Evolutionary conservation across 345 rosid species (phyloP), one percentile per base, ranked within the genome.

Genomic region (Toxicodendron radicans): DNA sequence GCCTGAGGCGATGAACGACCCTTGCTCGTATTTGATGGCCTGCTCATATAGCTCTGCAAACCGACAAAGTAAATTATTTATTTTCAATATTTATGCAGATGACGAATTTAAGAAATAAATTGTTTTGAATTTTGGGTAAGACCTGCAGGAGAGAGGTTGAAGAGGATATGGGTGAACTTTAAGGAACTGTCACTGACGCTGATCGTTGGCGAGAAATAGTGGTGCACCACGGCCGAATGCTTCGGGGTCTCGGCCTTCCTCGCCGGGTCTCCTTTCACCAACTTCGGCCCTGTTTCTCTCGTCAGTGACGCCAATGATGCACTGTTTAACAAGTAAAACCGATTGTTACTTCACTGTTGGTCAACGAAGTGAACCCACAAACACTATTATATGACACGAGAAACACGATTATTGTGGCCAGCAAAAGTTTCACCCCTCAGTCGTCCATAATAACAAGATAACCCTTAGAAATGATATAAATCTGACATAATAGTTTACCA

Each of bases 91-190:
- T 10, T 48, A 48, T 12, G 17, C 0, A 48, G 17, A 48, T 51
- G 17, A 51, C 4, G 9, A 57, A 57, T 58, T 23, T 21, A 4
- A 57, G 13, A 1, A 38, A 38, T 38, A 21, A 20, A 0, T 5
- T 14, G 14, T 30, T 35, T 63, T 41, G 2, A 12, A 27, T 3
- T 27, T 45, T 20, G 45, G 83, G 10, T 38, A 38, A 38, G 43
- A 91, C 99, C 99, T 27, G 93, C 99, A 10, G 99, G 99, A 38
- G 97, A 90, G 35, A 95, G 97, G 74, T 95, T 95, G 87, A 93
- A 93, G 65, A 95, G 97, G 68, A 95, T 80, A 61, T 93, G 99
- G 16, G 99, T 95, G 85, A 93, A 95, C 72, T 95, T 95, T 81
- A 95, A 81, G 58, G 85, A 73, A 70, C 99, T 95, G 81, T 95